Base-by-base conservation (phyloP, 495 filamentous ascomycete species). In the Cercophora samala region DNA sequence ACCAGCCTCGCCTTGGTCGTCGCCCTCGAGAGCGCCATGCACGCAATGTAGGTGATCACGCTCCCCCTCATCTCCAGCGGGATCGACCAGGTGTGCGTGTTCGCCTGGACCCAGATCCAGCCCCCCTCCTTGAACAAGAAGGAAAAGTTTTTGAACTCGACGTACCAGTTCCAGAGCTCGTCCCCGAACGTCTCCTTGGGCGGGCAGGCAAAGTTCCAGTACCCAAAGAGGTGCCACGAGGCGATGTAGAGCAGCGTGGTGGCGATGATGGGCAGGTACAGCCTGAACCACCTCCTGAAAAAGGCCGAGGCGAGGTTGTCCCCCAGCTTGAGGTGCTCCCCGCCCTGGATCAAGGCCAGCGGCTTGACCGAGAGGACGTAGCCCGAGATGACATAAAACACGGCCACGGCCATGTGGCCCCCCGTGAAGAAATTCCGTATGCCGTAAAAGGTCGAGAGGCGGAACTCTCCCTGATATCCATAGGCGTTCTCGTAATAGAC, bases 71-170 rank as follows among this genome's bases (percentile, higher is more conserved):
- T 77, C 65, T 81, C 79, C 5, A 79, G 67, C 64, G 78, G 76
- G 62, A 81, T 80, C 18, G 78, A 81, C 79, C 78, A 81, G 11
- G 78, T 69, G 56, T 81, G 79, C 17, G 68, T 68, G 69, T 81
- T 80, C 73, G 72, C 76, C 26, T 66, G 68, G 53, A 79, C 53
- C 77, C 75, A 80, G 52, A 66, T 52, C 52, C 60, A 66, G 2
- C 18, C 60, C 5, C 72, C 72, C 25, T 74, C 75, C 64, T 80
- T 80, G 72, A 82, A 86, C 54, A 85, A 66, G 75, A 84, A 86
- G 74, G 78, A 85, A 75, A 85, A 87, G 73, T 85, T 84, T 70
- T 86, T 87, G 75, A 86, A 81, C 72, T 87, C 82, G 52, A 66
- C 61, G 64, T 87, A 87, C 82, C 83, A 85, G 32, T 79, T 80